Base-by-base conservation (phyloP, 2,329 filamentous ascomycete genomes). In the Pseudomassariella vexata region DNA sequence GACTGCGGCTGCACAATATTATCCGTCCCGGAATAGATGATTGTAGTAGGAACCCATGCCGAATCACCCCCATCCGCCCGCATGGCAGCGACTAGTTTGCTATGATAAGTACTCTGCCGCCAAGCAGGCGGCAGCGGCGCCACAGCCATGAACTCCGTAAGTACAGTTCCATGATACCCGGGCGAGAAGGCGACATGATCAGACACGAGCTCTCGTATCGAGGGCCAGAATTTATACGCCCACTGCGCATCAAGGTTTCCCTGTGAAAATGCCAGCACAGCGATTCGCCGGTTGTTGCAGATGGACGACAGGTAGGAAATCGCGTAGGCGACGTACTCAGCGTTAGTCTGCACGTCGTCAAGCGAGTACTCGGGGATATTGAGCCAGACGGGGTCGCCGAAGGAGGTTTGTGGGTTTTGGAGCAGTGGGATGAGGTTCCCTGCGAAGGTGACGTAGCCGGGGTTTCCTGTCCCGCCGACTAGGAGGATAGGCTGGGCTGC, bases 191-290 rank as follows among this genome's bases (percentile, higher is more conserved):
- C 60, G 24, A 78, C 57, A 46, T 72, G 65, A 46, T 76, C 65
- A n/a, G 56, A 57, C 2, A 68, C 59, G 1, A 55, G 50, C 3
- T 11, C 10, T 4, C 63, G 60, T 2, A 65, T 69, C 1, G 63
- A 69, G 0, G 69, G 69, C 66, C 67, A 76, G 55, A 73, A 76
- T 40, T 74, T 75, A 40, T 73, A 55, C 0, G 66, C 69, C 74
- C 73, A 77, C 46, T 78, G 73, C 0, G 64, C 56, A 36, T 70
- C 55, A 3, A 77, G 51, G 28, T 64, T 66, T 11, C 73, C 73
- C 49, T 78, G 71, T 0, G 68, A 74, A 68, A 67, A 77, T 10
- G 16, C 53, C 47, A 26, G 43, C 35, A 26, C 57, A 59, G 59
- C 60, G n/a, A 76, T 49, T 14, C 64, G 57, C 11, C 47, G 40